Evolutionary conservation across 2,329 filamentous ascomycete species (phyloP), one percentile per base, ranked within the genome.

Genomic region (Lithohypha guttulata): DNA sequence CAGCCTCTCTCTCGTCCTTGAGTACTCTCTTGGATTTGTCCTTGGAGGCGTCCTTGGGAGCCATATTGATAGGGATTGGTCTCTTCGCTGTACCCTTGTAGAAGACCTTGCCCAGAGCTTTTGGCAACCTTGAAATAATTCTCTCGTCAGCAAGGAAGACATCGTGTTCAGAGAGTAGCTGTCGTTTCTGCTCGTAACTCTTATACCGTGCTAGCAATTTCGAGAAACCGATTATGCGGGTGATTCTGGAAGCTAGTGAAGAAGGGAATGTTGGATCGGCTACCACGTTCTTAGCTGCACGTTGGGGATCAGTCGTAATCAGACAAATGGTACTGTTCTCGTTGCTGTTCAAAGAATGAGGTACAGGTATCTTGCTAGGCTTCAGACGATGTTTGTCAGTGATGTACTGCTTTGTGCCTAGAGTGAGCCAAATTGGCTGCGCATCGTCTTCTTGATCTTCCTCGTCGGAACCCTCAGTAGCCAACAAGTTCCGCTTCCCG

Each of bases 141-240:
- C 91, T 73, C 56, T 94, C 84, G 59, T 98, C 91, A 37, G 83
- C 89, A 42, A 98, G 71, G 66, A 98, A 96, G 41, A 96, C 67
- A 58, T 96, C 91, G 61, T 95, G 85, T 60, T 94, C 84, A 30
- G 77, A 68, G 46, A 81, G 74, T 23, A 98, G 73, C 60, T 91
- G 84, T 48, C 91, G 73, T 61, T 84, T 79, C 38, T 77, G 77
- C 66, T 98, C 91, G 63, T 84, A 98, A 45, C 82, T 76, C 68
- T 82, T 79, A 71, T 82, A 95, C 66, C 91, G 89, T 52, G 79
- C 73, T 65, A 89, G 89, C 52, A 98, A 70, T 62, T 96, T 93
- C 53, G 73, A 71, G 50, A 87, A 66, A 53, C 86, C 85, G 53
- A 96, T 80, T 31, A 98, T 74, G 49, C 78, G 73, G 36, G 76